phyloP scores from a whole-genome alignment of 495 filamentous ascomycete genomes.

The Aeminium ludgeri region DNA sequence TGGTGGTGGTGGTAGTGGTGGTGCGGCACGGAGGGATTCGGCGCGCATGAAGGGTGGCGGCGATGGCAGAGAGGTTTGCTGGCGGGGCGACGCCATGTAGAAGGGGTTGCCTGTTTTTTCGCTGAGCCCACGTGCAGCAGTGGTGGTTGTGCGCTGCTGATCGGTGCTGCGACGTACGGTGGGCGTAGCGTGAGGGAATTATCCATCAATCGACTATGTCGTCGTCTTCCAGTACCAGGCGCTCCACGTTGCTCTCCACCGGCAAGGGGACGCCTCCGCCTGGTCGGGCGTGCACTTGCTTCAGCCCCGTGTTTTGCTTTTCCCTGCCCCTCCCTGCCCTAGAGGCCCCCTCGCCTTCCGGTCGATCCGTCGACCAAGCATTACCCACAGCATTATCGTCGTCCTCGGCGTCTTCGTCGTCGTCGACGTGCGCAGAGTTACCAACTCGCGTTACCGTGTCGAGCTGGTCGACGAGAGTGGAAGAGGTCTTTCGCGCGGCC shows the following conservation, averaged over 20 bases:
- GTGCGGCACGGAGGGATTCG: too few relatives aligned
- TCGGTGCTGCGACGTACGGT: too few relatives aligned
- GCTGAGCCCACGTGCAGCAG: too few relatives aligned
- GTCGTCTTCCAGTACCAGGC: conserved; percentile 73
- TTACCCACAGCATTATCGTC: conserved; percentile 28
- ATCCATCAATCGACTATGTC: conserved; percentile 76
- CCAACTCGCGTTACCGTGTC: conserved; percentile 52
- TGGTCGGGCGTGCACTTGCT: not conserved
- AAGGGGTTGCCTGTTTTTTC: too few relatives aligned
- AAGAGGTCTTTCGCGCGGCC: conserved; percentile 16
- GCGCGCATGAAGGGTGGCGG: too few relatives aligned
- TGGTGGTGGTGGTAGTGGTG: too few relatives aligned
- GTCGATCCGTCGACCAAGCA: conserved; percentile 39
- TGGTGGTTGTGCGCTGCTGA: too few relatives aligned
- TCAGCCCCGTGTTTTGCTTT: conserved; percentile 3
- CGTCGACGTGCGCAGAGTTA: conserved; percentile 28
- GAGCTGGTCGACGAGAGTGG: conserved; percentile 32
- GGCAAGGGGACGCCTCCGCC: conserved; percentile 15
- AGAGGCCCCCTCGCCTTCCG: conserved; percentile 4
- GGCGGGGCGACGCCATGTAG: too few relatives aligned
- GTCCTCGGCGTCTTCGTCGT: conserved; percentile 30
- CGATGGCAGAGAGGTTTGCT: too few relatives aligned
- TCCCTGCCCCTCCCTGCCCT: conserved; percentile 6
- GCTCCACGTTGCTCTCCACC: conserved; percentile 36
- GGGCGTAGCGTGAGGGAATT: not conserved